Percentiles rank a stretch among this genome's conserved stretches.
Conservation (phyloP, 225 moss, liverwort and hornwort species). For the Antitrichia curtipendula region DNA sequence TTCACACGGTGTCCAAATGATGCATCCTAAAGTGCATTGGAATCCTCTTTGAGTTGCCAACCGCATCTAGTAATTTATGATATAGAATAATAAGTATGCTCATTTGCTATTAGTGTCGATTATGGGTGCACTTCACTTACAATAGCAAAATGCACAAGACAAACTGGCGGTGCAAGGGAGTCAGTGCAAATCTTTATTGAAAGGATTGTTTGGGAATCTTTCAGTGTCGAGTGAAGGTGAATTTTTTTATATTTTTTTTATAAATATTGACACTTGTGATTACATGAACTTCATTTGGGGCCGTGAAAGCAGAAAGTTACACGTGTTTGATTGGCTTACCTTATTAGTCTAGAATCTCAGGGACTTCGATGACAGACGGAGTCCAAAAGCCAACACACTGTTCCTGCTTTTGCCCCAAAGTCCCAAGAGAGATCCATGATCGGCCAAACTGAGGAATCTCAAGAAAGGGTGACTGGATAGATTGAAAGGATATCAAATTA, state of each 20-base stretch:
- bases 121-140: neutral
- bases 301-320: too few species aligned
- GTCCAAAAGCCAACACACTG: neutral
- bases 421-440: neutral
- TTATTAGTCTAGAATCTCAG: neutral
- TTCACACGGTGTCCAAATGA: too few species aligned
- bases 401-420: neutral
- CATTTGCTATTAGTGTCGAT: neutral
- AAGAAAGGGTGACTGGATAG: neutral
- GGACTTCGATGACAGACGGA: neutral
- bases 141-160: neutral
- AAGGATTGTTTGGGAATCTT: neutral
- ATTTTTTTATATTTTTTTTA: too few species aligned
- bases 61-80: rapidly evolving
- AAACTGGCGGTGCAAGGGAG: rapidly evolving
- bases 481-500: neutral
- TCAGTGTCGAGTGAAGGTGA: too few species aligned
- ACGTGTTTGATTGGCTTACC: neutral
- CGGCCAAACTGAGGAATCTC: neutral
- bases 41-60: neutral
- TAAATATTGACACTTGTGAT: too few species aligned
- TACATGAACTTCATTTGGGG: too few species aligned
- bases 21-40: neutral
- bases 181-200: neutral
- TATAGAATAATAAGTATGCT: neutral